phyloP scores from a whole-genome alignment of 768 basidiomycete genomes.

The Hortiboletus campestris region DNA sequence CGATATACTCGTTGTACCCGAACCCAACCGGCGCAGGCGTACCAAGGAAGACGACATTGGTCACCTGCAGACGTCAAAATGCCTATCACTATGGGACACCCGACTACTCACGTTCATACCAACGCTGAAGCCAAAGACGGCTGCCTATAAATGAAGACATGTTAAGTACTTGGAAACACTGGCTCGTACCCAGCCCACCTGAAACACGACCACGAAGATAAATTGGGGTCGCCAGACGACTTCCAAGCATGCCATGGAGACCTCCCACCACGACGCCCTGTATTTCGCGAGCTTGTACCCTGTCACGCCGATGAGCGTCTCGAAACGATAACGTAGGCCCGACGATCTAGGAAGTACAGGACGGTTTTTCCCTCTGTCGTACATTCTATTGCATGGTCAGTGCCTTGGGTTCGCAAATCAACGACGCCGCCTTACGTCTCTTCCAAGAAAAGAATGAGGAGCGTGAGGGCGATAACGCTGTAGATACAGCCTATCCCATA shows the following conservation, averaged over 20 bases:
- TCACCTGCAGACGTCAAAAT: constrained; percentile 37
- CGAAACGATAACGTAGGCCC: constrained; percentile 39
- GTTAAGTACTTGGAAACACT: not conserved
- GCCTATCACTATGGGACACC: not conserved
- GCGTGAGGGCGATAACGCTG: constrained; percentile 40
- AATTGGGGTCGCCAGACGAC: constrained; percentile 52
- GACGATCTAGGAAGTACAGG: constrained; percentile 26
- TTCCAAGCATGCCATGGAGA: constrained; percentile 32
- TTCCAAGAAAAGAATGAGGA: constrained; percentile 47
- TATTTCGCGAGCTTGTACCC: constrained; percentile 45
- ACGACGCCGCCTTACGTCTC: constrained; percentile 41
- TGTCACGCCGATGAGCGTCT: constrained; percentile 50
- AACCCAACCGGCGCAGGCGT: constrained; percentile 46
- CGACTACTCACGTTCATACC: constrained; percentile 39
- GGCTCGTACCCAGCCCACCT: constrained; percentile 22
- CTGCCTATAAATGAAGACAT: constrained; percentile 26
- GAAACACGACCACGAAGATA: constrained; percentile 38
- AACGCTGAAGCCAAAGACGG: constrained; percentile 49
- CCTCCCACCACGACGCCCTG: constrained; percentile 40
- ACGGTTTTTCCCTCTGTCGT: constrained; percentile 43
- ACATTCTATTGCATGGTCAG: constrained; percentile 37
- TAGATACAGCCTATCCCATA: constrained; percentile 55
- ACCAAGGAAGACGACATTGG: constrained; percentile 54
- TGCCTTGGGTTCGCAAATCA: not conserved
- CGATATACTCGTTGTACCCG: constrained; percentile 40